Evolutionary conservation across 495 filamentous ascomycete species (phyloP), one percentile per base, ranked within the genome.

Genomic region (Physcia stellaris): DNA sequence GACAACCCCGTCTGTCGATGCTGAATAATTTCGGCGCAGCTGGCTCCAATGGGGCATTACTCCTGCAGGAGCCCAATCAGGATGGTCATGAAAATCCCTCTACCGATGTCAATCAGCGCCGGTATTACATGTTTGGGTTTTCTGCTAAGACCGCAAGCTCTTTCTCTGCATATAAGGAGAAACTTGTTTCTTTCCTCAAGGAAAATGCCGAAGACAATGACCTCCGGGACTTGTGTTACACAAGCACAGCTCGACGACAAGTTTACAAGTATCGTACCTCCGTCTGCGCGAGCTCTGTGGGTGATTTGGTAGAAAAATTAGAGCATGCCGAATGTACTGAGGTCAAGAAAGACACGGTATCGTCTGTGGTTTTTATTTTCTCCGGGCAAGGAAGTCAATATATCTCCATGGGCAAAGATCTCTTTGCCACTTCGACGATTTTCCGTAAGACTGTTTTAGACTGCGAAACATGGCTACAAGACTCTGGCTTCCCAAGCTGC

Each of bases 11-110:
- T 1, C 20, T 30, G n/a, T 48, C 50, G 0, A 23, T 62, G 0
- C 29, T 64, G 29, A 64, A 62, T 34, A 62, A 60, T 32, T 64
- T 62, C 38, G 45, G 55, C 34, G 57, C 59, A 4, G 51, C 57
- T 4, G 61, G 59, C 2, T 55, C 52, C 7, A 64, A 62, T 33
- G 43, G 53, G 2, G 42, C 51, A 3, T 10, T 61, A 10, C 24
- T 54, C 1, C 16, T 61, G 4, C 45, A 60, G n/a, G n/a, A n/a
- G n/a, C n/a, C n/a, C n/a, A n/a, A n/a, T n/a, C n/a, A n/a, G 39
- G 59, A 57, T 6, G 41, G 34, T 24, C 51, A 46, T 2, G 6
- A 5, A 11, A 11, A 28, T 15, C 10, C 10, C 10, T 19, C 7
- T 12, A 21, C 17, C 32, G 11, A 11, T 15, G 26, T 12, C 4